Evolutionary conservation across 2,329 filamentous ascomycete species (phyloP), one percentile per base, ranked within the genome.

Genomic region (Hymenoscyphus linearis): DNA sequence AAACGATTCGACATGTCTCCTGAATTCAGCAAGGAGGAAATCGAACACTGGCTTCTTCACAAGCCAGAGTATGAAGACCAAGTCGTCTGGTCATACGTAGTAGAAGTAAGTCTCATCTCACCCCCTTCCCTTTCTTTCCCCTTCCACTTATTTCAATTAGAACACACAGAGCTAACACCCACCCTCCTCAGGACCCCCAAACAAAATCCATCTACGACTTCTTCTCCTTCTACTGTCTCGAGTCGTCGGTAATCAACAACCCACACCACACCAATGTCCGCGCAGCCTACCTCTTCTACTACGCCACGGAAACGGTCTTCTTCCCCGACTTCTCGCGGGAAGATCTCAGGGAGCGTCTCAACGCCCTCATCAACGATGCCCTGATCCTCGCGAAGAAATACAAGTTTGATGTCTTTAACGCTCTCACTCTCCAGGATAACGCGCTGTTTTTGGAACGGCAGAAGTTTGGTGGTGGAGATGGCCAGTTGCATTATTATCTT

Each of bases 271-370:
- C 85, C 62, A 85, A 86, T 61, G 86, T 99, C 70, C 89, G 88
- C 67, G 95, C 93, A 3, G 95, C 95, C 34, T 99, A 99, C 76
- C 84, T 98, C 60, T 99, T 93, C 79, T 99, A 99, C 81, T 99
- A 99, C 74, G 95, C 90, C 61, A 89, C 89, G 6, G 91, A 96
- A 70, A 79, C 84, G 4, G 93, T 87, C 12, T 89, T 97, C 66
- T 72, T 76, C 2, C 75, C 79, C 52, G 79, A 84, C 4, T 71
- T 79, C 9, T 77, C 85, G 69, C 81, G 78, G 67, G 60, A 75
- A 16, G 84, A 85, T 34, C 81, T 96, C 67, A 93, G 93, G 77
- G 78, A 81, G n/a, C 86, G 93, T 27, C 82, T 99, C 65, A 93
- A 96, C 74, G 77, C 81, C 52, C 80, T 99, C 65, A 83, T 96